Percentiles rank a stretch among this genome's conserved stretches.
Evolutionary conservation across 768 basidiomycete genomes (phyloP).

Genomic region (Hypholoma sublateritium): DNA sequence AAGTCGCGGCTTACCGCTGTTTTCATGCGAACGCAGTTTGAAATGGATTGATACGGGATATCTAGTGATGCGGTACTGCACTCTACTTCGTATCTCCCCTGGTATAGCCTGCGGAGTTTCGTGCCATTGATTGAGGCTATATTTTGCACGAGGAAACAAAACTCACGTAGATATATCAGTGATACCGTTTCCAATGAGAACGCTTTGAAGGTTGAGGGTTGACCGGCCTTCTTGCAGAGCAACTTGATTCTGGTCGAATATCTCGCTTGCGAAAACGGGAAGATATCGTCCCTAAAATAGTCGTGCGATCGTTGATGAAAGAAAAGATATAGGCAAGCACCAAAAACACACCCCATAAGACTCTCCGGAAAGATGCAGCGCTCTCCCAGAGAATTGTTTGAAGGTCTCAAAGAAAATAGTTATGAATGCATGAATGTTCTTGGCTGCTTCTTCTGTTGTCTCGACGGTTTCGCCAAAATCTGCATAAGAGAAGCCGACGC

Average conservation of each 20-base stretch:
- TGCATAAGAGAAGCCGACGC: conserved; percentile 72
- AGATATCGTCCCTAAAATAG: conserved; percentile 59
- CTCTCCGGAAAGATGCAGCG: conserved; percentile 76
- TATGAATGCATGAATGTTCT: conserved; percentile 73
- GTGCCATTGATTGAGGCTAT: no score
- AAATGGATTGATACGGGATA: neutral
- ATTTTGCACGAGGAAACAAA: neutral
- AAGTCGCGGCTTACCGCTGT: conserved; percentile 40
- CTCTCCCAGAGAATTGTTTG: conserved; percentile 63
- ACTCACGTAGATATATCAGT: conserved; percentile 40
- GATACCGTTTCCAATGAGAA: conserved; percentile 67
- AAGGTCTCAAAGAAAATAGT: conserved; percentile 82
- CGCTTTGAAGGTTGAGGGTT: conserved; percentile 66
- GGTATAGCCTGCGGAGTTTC: neutral
- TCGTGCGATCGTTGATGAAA: neutral
- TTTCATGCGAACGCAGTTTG: conserved; percentile 29
- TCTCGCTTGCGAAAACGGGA: conserved; percentile 74
- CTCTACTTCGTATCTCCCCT: conserved; percentile 1
- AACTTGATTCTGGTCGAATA: conserved; percentile 68
- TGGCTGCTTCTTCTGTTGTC: conserved; percentile 80
- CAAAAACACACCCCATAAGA: conserved; percentile 60
- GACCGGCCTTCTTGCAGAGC: conserved; percentile 46
- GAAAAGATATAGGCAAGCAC: neutral
- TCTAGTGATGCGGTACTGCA: conserved; percentile 3
- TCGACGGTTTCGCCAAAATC: conserved; percentile 68